Percentiles rank a stretch among this genome's conserved stretches.
These are phyloP conservation scores for Kwoniella sp. DNA, from an alignment of 768 basidiomycete genomes.

Conservation along the genomic window DNA sequence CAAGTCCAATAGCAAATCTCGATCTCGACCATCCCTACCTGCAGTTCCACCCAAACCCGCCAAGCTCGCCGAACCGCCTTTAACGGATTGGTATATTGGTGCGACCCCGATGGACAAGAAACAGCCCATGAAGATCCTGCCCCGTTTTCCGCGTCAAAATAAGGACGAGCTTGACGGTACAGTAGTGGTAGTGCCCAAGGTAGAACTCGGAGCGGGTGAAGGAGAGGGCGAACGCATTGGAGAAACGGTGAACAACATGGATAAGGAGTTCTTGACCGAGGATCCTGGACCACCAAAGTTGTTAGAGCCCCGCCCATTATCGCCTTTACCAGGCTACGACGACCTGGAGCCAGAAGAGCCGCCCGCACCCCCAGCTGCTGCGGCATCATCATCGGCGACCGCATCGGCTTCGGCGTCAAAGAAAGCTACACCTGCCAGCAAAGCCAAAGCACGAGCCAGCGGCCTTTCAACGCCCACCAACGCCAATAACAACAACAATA, in stretches of 20 bases:
- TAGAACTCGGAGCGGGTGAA: neutral
- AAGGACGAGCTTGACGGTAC: neutral
- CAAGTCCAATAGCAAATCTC: neutral
- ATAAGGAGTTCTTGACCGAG: neutral
- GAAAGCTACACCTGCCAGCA: conserved; percentile 5
- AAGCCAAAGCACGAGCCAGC: conserved; percentile 7
- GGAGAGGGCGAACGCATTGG: neutral
- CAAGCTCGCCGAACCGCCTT: conserved; percentile 17
- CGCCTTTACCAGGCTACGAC: conserved; percentile 25
- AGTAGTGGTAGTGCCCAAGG: too few relatives aligned
- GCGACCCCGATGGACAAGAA: conserved; percentile 31
- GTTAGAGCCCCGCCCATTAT: conserved; percentile 14
- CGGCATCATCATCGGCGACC: neutral
- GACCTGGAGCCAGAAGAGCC: conserved; percentile 9
- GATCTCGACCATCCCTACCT: neutral
- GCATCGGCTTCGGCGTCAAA: neutral
- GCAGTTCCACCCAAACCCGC: neutral
- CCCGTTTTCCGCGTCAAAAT: conserved; percentile 2
- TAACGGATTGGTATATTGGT: conserved; percentile 50
- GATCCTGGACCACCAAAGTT: neutral
- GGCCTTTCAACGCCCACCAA: conserved; percentile 1
- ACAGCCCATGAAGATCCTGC: conserved; percentile 26
- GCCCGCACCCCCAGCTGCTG: neutral
- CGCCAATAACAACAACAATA: neutral
- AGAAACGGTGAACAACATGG: neutral